Evolutionary conservation across 2,329 filamentous ascomycete genomes (phyloP).

Genomic region (Dothideomycetes sp.): DNA sequence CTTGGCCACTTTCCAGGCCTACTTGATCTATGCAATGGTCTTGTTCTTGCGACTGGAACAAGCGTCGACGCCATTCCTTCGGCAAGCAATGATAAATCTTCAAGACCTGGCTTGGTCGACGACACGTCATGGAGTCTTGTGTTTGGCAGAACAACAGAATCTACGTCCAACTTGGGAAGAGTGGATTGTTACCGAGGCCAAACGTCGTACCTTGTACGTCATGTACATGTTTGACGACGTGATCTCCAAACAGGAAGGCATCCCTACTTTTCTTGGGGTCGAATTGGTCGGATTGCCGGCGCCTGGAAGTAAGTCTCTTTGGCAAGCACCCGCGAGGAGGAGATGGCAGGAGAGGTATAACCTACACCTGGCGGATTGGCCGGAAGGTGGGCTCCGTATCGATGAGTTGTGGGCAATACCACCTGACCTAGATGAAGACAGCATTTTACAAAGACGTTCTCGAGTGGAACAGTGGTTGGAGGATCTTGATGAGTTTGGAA

Average conservation of each 20-base stretch:
- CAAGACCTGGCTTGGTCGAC: too few species aligned
- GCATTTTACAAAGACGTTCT: slow-evolving; percentile 20
- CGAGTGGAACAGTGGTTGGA: slow-evolving; percentile 44
- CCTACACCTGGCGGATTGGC: neutral
- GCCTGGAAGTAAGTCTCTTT: slow-evolving; percentile 2
- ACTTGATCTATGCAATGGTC: too few species aligned
- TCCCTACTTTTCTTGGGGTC: slow-evolving; percentile 41
- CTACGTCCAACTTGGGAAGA: slow-evolving; percentile 41
- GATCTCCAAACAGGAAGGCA: slow-evolving; percentile 34
- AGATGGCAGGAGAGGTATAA: slow-evolving; percentile 5
- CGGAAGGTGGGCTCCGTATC: neutral
- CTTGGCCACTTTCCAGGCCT: too few species aligned
- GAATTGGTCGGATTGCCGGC: slow-evolving; percentile 40
- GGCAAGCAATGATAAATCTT: too few species aligned
- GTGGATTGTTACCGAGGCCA: slow-evolving; percentile 47
- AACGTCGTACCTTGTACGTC: slow-evolving; percentile 42
- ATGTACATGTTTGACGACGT: slow-evolving; percentile 48
- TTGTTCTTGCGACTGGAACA: too few species aligned
- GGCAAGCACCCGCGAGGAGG: neutral
- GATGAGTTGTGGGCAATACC: slow-evolving; percentile 12
- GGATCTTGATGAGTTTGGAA: slow-evolving; percentile 45
- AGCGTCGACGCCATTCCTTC: too few species aligned
- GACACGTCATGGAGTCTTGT: slow-evolving; percentile 44
- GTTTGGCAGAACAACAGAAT: slow-evolving; percentile 32
- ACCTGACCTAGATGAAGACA: slow-evolving; percentile 14